Evolutionary conservation across 306 rosid species (phyloP).

Genomic region (Chamaecrista fasciculata): DNA sequence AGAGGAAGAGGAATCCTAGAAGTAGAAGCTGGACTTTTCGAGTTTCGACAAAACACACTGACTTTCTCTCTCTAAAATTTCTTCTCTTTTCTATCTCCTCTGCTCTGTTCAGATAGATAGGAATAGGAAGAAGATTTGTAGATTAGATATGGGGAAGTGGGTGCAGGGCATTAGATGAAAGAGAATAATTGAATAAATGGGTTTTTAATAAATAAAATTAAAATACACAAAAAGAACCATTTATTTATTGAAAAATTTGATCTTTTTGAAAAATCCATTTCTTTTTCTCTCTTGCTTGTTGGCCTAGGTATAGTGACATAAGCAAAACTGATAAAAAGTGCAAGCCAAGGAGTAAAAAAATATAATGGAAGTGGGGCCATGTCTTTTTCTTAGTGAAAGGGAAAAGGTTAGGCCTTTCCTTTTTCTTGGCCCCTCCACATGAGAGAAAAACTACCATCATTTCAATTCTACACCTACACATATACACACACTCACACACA

Average conservation of each 20-base stretch:
- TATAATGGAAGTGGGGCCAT: constrained; percentile 51
- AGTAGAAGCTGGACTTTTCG: constrained; percentile 34
- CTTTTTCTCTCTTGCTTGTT: too few relatives aligned
- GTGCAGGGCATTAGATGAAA: constrained; percentile 35
- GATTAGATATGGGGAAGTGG: constrained; percentile 34
- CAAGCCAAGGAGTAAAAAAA: constrained; percentile 22
- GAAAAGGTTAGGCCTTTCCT: constrained; percentile 38
- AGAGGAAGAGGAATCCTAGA: constrained; percentile 34
- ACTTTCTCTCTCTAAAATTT: constrained; percentile 1
- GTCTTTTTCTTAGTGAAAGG: constrained; percentile 48
- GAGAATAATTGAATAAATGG: constrained; percentile 39
- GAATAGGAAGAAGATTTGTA: constrained; percentile 29
- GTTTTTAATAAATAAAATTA: too few relatives aligned
- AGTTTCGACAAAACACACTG: constrained; percentile 20
- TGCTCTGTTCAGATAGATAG: constrained; percentile 26
- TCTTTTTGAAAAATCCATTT: too few relatives aligned
- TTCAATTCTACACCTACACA: not conserved
- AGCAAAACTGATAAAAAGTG: constrained; percentile 65
- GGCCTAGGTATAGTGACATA: constrained; percentile 39
- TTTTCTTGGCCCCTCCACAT: constrained; percentile 40
- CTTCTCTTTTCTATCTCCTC: not conserved
- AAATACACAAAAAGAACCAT: too few relatives aligned
- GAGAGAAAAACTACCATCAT: not conserved
- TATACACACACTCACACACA: too few relatives aligned
- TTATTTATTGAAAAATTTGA: too few relatives aligned